Conservation (phyloP, 176 grass and related monocot genomes). For the Aegilops tauschii region DNA sequence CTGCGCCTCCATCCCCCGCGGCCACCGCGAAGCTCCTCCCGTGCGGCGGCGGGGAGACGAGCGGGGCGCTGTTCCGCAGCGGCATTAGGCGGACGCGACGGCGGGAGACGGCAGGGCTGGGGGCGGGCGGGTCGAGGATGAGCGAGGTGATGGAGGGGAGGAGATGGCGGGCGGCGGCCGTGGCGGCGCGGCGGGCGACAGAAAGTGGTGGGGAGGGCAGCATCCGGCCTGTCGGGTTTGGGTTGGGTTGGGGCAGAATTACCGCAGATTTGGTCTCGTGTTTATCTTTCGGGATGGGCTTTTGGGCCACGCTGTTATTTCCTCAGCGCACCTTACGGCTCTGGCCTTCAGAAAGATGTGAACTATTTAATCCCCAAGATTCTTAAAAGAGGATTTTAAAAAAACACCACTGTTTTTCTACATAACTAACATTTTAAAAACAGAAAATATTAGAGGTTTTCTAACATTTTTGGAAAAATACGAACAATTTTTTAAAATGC, state of each 20-base stretch:
- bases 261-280: background rate
- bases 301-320: background rate
- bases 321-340: too few relatives aligned
- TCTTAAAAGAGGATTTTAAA: too few relatives aligned
- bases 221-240: constrained; percentile 20
- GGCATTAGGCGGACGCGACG: constrained; percentile 26
- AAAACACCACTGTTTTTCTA: too few relatives aligned
- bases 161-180: constrained; percentile 28
- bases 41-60: constrained; percentile 7
- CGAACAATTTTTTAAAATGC: too few relatives aligned
- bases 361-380: too few relatives aligned
- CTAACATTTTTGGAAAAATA: too few relatives aligned
- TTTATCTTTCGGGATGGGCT: background rate
- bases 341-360: too few relatives aligned
- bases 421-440: too few relatives aligned
- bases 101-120: background rate
- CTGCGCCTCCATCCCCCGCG: background rate
- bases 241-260: background rate
- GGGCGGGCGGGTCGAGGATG: background rate
- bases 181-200: constrained; percentile 35
- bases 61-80: constrained; percentile 7
- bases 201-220: constrained; percentile 43
- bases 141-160: constrained; percentile 11
- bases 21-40: constrained; percentile 34
- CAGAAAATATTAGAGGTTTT: too few relatives aligned